These are phyloP conservation scores for Postia placenta DNA, from an alignment of 768 basidiomycete species.

Conservation along the genomic window DNA sequence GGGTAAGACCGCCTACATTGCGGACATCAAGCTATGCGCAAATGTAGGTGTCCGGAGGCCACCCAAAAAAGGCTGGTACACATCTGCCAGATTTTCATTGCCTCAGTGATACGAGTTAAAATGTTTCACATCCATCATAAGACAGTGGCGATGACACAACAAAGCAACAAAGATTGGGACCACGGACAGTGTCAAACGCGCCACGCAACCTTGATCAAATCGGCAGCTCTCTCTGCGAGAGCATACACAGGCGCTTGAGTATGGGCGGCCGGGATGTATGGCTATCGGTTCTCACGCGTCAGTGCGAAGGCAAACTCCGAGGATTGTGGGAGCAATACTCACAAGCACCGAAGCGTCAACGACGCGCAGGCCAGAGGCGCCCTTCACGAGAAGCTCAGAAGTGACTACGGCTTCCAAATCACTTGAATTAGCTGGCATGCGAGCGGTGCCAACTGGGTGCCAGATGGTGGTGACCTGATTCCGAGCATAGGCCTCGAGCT, in stretches of 20 bases:
- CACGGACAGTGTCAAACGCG: too few species aligned
- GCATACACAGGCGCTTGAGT: slow-evolving; percentile 16
- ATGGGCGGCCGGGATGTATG: slow-evolving; percentile 16
- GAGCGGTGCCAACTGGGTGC: slow-evolving; percentile 29
- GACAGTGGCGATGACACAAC: too few species aligned
- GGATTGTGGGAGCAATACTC: not conserved
- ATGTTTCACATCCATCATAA: too few species aligned
- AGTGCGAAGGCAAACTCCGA: not conserved
- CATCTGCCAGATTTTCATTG: too few species aligned
- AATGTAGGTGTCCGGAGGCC: too few species aligned
- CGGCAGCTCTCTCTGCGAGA: slow-evolving; percentile 20
- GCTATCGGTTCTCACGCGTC: slow-evolving; percentile 5
- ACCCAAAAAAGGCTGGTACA: too few species aligned
- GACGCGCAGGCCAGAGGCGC: slow-evolving; percentile 34
- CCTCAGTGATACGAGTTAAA: too few species aligned
- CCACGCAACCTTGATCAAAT: slow-evolving; percentile 16
- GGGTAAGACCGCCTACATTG: too few species aligned
- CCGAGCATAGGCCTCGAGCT: slow-evolving; percentile 15
- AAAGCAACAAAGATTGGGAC: too few species aligned
- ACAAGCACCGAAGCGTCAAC: slow-evolving; percentile 15
- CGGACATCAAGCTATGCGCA: too few species aligned
- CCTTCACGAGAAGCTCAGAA: slow-evolving; percentile 35
- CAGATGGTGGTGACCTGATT: slow-evolving; percentile 12
- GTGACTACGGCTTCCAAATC: slow-evolving; percentile 31
- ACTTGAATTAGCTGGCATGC: slow-evolving; percentile 31